phyloP scores from a whole-genome alignment of 2,329 filamentous ascomycete species.

The Diaporthe eres region DNA sequence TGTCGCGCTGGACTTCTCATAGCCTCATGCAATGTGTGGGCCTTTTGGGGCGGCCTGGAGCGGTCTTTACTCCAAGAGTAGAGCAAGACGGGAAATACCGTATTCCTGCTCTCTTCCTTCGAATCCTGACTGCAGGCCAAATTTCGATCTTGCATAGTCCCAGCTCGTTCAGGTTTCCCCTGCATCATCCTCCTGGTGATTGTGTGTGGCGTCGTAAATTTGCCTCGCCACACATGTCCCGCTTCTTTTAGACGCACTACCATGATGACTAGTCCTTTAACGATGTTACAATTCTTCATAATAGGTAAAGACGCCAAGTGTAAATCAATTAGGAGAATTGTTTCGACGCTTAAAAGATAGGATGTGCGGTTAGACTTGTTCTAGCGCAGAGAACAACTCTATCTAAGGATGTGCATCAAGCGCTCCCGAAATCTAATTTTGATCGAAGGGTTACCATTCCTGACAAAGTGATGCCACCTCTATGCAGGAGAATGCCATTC shows the following conservation, averaged over 20 bases:
- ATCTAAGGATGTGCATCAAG: background rate
- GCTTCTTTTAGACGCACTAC: background rate
- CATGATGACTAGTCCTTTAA: too few species aligned
- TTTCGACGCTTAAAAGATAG: background rate
- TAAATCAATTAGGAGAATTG: too few species aligned
- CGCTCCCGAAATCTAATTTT: background rate
- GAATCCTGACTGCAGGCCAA: too few species aligned
- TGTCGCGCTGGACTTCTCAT: too few species aligned
- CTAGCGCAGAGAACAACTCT: background rate
- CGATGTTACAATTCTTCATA: too few species aligned
- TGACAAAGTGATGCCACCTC: background rate
- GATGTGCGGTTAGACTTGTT: background rate
- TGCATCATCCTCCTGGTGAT: background rate
- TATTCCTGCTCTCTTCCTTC: background rate
- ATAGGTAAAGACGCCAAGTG: too few species aligned
- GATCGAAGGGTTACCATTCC: too few species aligned
- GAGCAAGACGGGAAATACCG: too few species aligned
- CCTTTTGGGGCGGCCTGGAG: background rate
- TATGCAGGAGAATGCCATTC: background rate
- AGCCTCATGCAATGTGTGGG: background rate
- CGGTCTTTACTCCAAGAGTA: background rate
- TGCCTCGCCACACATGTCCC: background rate
- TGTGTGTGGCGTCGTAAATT: too few species aligned
- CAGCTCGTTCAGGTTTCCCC: background rate
- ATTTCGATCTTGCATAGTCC: background rate